Base-by-base conservation (phyloP, 1,139 yeast species). In the Candida neerlandica region DNA sequence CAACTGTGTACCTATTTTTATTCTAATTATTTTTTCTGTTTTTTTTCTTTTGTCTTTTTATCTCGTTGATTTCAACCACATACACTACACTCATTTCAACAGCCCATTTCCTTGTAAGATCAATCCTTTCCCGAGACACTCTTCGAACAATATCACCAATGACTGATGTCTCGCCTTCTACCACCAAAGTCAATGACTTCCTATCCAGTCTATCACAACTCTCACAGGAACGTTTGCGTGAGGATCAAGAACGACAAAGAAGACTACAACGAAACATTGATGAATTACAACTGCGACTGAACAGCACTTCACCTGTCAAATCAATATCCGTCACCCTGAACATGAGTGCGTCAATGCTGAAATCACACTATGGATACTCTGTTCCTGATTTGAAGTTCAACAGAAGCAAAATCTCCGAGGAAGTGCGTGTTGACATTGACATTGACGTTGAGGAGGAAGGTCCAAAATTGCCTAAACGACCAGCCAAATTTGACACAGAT, bases 161-260 rank as follows among this genome's bases (percentile, higher is more conserved):
- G 66, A 48, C 62, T 9, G 53, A 55, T 26, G 57, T 54, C 4
- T 67, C 72, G 23, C 69, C 73, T 1, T 65, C 71, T 3, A 48
- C 30, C 18, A 57, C 61, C 37, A 65, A 66, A 43, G 76, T 71
- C 16, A 69, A 71, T 49, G 72, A 67, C 48, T 71, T 71, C 52
- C 58, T 71, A 39, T 58, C 70, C n/a, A 61, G 64, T 34, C 54
- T 71, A 35, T 71, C 76, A 2, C 61, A 65, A 49, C 51, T 70
- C 9, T 70, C 75, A 0, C 75, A 67, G 51, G 68, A 64, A 18
- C 58, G 69, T 43, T 50, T 69, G 19, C 55, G 58, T 33, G 73
- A 71, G 48, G 74, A 69, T 52, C 68, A 65, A 34, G 65, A 64
- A 48, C 58, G 74, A 29, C 74, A 69, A 52, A 21, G 75, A 21